These are phyloP conservation scores for Volvariella surrecta DNA, from an alignment of 1,284 basidiomycete species.

Conservation along the genomic window DNA sequence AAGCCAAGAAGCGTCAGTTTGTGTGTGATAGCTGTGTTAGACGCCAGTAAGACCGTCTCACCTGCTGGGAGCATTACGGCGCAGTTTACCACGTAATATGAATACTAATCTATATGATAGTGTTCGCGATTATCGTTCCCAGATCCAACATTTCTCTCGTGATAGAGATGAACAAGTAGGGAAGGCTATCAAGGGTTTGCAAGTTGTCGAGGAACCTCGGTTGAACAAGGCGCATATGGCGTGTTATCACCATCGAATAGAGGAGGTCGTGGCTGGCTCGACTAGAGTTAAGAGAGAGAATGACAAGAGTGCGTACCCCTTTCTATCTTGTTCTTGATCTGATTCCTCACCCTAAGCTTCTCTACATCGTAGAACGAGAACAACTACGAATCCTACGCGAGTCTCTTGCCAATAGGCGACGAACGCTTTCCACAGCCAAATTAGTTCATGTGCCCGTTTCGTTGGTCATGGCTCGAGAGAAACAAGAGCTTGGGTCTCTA, in stretches of 20 bases:
- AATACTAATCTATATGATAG: conserved; percentile 23
- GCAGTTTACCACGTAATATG: neutral
- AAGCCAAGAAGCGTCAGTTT: conserved; percentile 22
- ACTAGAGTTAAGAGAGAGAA: conserved; percentile 49
- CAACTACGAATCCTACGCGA: conserved; percentile 46
- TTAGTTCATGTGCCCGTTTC: conserved; percentile 19
- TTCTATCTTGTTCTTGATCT: neutral
- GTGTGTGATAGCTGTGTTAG: conserved; percentile 22
- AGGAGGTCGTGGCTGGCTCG: conserved; percentile 47
- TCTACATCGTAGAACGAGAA: conserved; percentile 42
- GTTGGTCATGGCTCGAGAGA: conserved; percentile 29
- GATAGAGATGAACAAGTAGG: conserved; percentile 59
- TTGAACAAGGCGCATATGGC: conserved; percentile 41
- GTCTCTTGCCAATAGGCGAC: conserved; percentile 46
- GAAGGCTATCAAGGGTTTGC: conserved; percentile 43
- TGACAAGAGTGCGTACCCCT: conserved; percentile 44
- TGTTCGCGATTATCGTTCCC: conserved; percentile 50
- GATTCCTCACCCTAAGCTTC: neutral
- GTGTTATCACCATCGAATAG: conserved; percentile 40
- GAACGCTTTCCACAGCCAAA: conserved; percentile 50
- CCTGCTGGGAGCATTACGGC: neutral
- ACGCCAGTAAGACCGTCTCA: conserved; percentile 16
- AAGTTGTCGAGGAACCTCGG: conserved; percentile 37
- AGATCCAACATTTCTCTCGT: conserved; percentile 45
- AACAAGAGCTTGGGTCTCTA: conserved; percentile 34